Evolutionary conservation across 108 stramenopile genomes (phyloP), one percentile per base, ranked within the genome.

Genomic region (Nannochloropsis salina): DNA sequence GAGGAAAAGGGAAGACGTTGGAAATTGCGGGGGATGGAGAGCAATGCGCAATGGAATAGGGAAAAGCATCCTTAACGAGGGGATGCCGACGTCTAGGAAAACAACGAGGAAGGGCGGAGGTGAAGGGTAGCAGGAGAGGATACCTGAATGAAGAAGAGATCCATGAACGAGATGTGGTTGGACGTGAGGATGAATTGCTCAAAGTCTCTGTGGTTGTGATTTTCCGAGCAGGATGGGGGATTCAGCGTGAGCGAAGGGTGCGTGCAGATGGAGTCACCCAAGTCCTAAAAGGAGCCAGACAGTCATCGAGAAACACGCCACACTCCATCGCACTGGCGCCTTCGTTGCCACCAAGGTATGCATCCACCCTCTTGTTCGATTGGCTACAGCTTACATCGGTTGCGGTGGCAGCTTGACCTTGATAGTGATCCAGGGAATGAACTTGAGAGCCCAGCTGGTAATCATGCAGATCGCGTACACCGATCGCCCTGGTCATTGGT

Each of bases 361-460:
- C 31, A 31, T 31, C 31, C 31, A 31, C 31, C 31, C 31, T 31
- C 31, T 31, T 31, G 31, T 31, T 31, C 31, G 31, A 31, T 31
- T 31, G 31, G 31, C 31, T 31, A 1, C 31, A 31, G 31, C 31
- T 31, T 31, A 31, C 31, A 74, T 74, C 20, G 61, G 61, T 6
- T 74, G 61, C 61, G 61, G 61, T 15, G 61, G 61, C 61, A 74
- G n/a, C n/a, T 74, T 74, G 20, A 74, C n/a, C n/a, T 74, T 74
- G n/a, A 74, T 74, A n/a, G 61, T 74, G 61, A 74, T 74, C 61
- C 61, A 74, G 61, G 61, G 61, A 74, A 74, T 74, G n/a, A 74
- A 6, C n/a, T 74, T 74, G 61, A 74, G 61, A 6, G 61, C 61
- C 61, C 61, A 74, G 61, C 61, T 74, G 6, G 61, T 74, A 8